Evolutionary conservation across 1,284 basidiomycete species (phyloP).

Genomic region (Ustilago curta): DNA sequence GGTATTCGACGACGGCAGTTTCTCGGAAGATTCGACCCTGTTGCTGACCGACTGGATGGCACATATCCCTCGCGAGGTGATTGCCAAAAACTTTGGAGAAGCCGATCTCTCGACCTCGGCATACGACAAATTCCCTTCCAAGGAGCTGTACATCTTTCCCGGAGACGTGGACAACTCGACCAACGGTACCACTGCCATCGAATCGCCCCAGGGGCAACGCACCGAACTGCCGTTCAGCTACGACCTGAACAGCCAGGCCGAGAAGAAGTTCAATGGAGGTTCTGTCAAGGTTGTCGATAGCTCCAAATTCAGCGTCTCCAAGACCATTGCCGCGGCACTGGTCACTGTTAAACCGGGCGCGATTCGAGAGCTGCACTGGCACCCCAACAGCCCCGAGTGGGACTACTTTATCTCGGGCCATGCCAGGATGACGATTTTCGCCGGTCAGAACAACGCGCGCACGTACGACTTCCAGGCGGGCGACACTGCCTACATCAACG

Average conservation of each 20-base stretch:
- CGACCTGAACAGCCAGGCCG: no score
- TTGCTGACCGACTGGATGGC: conserved; percentile 69
- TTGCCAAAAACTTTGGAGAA: conserved; percentile 79
- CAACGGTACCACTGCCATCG: no score
- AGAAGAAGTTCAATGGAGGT: not conserved
- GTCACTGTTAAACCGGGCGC: conserved; percentile 78
- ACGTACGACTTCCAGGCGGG: conserved; percentile 75
- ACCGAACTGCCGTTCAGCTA: no score
- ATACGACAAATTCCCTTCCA: conserved; percentile 70
- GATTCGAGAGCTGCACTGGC: conserved; percentile 77
- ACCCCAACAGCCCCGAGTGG: conserved; percentile 72
- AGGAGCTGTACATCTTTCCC: conserved; percentile 72
- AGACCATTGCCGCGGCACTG: conserved; percentile 76
- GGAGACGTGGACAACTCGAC: conserved; percentile 19
- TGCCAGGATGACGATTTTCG: conserved; percentile 30
- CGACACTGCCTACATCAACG: not conserved
- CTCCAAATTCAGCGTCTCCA: conserved; percentile 71
- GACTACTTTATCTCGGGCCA: conserved; percentile 32
- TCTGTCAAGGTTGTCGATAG: conserved; percentile 31
- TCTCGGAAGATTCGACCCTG: conserved; percentile 15
- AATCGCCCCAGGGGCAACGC: no score
- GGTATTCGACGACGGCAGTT: conserved; percentile 70
- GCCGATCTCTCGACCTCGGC: conserved; percentile 70
- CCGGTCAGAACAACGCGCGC: conserved; percentile 72
- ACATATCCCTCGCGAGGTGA: conserved; percentile 76